A percentile compares a stretch with the other conserved stretches of the same genome.
Conservation (phyloP, 495 filamentous ascomycete genomes). For the Hypoxylon trugodes region DNA sequence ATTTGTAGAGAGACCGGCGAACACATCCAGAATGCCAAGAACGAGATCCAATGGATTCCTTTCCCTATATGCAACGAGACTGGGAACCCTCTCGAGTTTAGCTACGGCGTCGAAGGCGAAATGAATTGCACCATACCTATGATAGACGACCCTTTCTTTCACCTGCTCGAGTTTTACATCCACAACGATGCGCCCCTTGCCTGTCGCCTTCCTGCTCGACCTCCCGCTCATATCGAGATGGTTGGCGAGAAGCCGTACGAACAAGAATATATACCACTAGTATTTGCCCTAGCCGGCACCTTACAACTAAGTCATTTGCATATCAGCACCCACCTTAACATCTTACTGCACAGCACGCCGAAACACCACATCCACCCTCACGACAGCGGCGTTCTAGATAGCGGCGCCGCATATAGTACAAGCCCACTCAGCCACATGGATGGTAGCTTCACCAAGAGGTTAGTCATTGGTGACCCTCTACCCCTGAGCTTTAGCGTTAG, state of each 20-base stretch:
- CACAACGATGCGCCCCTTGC: constrained; percentile 94
- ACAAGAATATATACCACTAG: constrained; percentile 68
- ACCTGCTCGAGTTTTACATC: constrained; percentile 98
- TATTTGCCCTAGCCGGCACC: constrained; percentile 88
- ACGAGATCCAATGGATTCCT: constrained; percentile 91
- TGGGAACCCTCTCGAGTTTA: constrained; percentile 76
- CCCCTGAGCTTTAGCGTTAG: constrained; percentile 81
- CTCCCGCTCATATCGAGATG: constrained; percentile 59
- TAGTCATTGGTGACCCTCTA: constrained; percentile 88
- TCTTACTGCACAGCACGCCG: constrained; percentile 79
- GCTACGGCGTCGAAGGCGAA: constrained; percentile 84
- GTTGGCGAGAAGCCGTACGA: constrained; percentile 53
- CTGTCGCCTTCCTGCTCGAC: constrained; percentile 87
- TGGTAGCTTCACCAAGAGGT: constrained; percentile 60
- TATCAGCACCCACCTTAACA: constrained; percentile 86
- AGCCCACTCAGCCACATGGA: constrained; percentile 71
- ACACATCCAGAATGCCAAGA: constrained; percentile 79
- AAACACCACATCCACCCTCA: constrained; percentile 62
- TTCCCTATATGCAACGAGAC: constrained; percentile 96
- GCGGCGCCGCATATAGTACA: constrained; percentile 85
- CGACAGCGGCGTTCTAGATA: constrained; percentile 77
- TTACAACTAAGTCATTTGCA: constrained; percentile 91
- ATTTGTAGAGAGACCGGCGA: constrained; percentile 66
- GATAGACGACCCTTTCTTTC: constrained; percentile 89
- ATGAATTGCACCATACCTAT: constrained; percentile 91